phyloP scores from a whole-genome alignment of 78 protist species.

The Protostelium mycophagum region DNA sequence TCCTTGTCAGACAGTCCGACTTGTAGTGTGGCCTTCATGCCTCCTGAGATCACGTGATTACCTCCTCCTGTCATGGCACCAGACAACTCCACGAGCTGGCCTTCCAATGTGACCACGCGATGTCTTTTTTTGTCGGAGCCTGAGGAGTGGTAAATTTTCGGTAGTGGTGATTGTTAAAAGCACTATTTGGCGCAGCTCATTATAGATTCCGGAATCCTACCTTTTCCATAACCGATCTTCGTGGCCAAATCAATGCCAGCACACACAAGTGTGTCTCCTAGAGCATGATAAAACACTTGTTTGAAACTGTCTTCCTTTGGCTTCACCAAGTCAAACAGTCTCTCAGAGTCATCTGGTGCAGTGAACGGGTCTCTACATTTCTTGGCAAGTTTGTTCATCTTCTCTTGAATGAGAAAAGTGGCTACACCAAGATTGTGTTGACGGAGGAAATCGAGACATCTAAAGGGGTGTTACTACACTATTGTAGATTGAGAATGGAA shows the following conservation, averaged over 20 bases:
- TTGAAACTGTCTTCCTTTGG: slow-evolving; percentile 30
- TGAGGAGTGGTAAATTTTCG: neutral
- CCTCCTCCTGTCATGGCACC: slow-evolving; percentile 99
- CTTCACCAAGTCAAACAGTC: slow-evolving; percentile 65
- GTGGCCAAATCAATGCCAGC: slow-evolving; percentile 63
- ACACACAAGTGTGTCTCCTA: slow-evolving; percentile 93
- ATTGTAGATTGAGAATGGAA: neutral
- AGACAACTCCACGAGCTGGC: slow-evolving; percentile 90
- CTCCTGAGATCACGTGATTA: slow-evolving; percentile 52
- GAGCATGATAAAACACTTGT: slow-evolving; percentile 90
- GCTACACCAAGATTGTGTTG: slow-evolving; percentile 82
- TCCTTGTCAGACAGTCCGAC: neutral
- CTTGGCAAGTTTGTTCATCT: slow-evolving; percentile 37
- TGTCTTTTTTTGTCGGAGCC: slow-evolving; percentile 18
- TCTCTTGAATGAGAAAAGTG: slow-evolving; percentile 92
- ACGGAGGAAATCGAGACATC: slow-evolving; percentile 55
- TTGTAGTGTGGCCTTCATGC: slow-evolving; percentile 39
- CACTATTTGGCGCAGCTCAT: neutral
- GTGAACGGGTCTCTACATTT: slow-evolving; percentile 1
- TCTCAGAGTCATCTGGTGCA: slow-evolving; percentile 30
- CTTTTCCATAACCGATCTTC: slow-evolving; percentile 61
- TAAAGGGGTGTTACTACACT: neutral
- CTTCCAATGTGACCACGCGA: slow-evolving; percentile 97
- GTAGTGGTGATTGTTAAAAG: too few relatives aligned
- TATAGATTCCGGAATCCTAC: slow-evolving; percentile 5